Evolutionary conservation across 257 asterid species (phyloP), one percentile per base, ranked within the genome.

Genomic region (Nemophila menziesii): DNA sequence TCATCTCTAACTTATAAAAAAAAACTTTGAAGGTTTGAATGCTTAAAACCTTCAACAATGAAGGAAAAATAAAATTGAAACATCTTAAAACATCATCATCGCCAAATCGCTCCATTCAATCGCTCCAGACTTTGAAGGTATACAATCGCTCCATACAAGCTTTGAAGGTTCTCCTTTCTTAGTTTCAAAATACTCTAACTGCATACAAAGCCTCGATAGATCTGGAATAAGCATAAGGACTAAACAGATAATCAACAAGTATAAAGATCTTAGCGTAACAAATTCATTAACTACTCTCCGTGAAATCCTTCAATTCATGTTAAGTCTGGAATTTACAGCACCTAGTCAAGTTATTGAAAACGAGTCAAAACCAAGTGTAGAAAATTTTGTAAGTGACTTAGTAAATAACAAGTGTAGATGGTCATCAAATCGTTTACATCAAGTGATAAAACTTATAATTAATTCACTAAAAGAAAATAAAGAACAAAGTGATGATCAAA

Each of bases 361-460:
- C 26, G 34, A n/a, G n/a, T n/a, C n/a, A n/a, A n/a, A 70, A 6
- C 49, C 69, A 33, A 64, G 69, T 16, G 62, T 60, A 36, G 65
- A 59, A 42, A 33, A 41, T 13, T 60, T 86, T 49, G 73, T 71
- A 50, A 55, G 67, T 49, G 58, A 49, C 33, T 52, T 86, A 64
- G 72, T 61, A 11, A 72, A 43, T 27, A 72, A 20, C 33, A 62
- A 71, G 44, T 70, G 86, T 65, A 74, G 96, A 57, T 86, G 90
- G 86, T 66, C 94, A 45, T 63, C 66, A 19, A 71, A 61, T 44
- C 64, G 93, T 71, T 43, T 86, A n/a, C 62, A 74, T 46, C 22
- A 55, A 8, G 82, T 66, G 49, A 57, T 79, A 37, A 39, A 34
- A 19, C 79, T 66, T 49, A 65, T 86, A 29, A 68, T 79, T 47